Conservation (phyloP, 2,329 filamentous ascomycete genomes). For the Zymoseptoria crescenta region DNA sequence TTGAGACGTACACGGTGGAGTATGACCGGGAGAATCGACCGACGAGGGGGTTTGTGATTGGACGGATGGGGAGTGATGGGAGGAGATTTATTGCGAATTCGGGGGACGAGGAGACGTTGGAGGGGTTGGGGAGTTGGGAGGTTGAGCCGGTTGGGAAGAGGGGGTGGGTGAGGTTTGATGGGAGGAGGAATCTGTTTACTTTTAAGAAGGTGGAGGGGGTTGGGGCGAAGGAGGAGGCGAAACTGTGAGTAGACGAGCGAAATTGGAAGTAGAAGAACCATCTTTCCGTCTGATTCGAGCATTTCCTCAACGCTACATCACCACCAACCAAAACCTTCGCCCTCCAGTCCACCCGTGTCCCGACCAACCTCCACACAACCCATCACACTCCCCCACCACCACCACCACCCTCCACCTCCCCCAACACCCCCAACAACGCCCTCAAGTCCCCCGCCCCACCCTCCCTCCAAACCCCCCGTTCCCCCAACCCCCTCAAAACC, state of each 20-base stretch:
- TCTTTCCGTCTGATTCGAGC: too few relatives aligned
- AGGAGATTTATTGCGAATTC: conserved; percentile 52
- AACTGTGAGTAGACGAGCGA: conserved; percentile 11
- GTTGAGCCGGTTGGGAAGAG: conserved; percentile 44
- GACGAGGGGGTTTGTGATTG: conserved; percentile 44
- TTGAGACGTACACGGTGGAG: conserved; percentile 57
- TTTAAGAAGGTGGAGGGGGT: conserved; percentile 9
- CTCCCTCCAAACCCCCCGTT: not conserved
- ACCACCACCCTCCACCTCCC: not conserved
- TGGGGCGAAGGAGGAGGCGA: not conserved
- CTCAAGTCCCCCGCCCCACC: not conserved
- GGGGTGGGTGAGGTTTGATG: conserved; percentile 37
- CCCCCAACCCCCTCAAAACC: not conserved
- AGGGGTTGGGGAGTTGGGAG: conserved; percentile 35
- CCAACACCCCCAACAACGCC: not conserved
- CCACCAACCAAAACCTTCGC: too few relatives aligned
- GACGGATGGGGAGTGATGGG: conserved; percentile 40
- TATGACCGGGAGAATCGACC: conserved; percentile 47
- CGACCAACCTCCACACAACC: too few relatives aligned
- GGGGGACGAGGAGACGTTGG: conserved; percentile 43
- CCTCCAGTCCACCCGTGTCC: too few relatives aligned
- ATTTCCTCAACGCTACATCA: too few relatives aligned
- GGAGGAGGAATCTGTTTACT: conserved; percentile 34
- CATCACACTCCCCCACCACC: too few relatives aligned
- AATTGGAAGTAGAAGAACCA: too few relatives aligned